Percentiles rank a stretch among this genome's conserved stretches.
phyloP scores from a whole-genome alignment of 2,329 filamentous ascomycete genomes.

The Aspergillus costaricaensis region DNA sequence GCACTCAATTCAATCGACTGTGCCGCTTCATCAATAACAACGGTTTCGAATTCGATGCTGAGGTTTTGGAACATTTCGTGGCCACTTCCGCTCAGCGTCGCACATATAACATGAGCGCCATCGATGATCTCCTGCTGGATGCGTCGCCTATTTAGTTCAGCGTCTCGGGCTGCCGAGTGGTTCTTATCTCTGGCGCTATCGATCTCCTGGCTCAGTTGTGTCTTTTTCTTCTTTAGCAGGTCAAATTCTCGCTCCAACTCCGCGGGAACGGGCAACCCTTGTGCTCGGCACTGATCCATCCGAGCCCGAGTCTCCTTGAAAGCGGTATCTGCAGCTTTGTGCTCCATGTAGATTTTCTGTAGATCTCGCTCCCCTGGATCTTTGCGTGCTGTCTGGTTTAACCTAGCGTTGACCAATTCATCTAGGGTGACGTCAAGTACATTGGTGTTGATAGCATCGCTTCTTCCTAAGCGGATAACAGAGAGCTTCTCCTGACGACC shows the following conservation, averaged over 20 bases:
- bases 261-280: conserved; percentile 45
- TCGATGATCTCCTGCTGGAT: conserved; percentile 91
- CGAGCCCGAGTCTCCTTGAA: conserved; percentile 70
- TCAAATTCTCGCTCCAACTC: conserved; percentile 75
- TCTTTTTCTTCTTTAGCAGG: conserved; percentile 73
- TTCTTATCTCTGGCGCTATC: conserved; percentile 85
- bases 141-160: conserved; percentile 78
- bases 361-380: conserved; percentile 53
- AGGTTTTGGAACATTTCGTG: conserved; percentile 97
- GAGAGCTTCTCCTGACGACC: conserved; percentile 76
- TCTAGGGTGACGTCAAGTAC: conserved; percentile 93
- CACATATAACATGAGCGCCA: conserved; percentile 87
- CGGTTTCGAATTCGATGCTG: conserved; percentile 95
- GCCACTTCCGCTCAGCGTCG: conserved; percentile 90
- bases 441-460: conserved; percentile 85
- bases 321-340: conserved; percentile 63
- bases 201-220: conserved; percentile 75
- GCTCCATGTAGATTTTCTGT: conserved; percentile 69
- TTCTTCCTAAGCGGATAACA: conserved; percentile 85
- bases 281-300: conserved; percentile 66
- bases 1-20: conserved; percentile 98
- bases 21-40: conserved; percentile 96
- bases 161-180: conserved; percentile 76
- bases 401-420: conserved; percentile 76
- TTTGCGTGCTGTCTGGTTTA: conserved; percentile 54